These are phyloP conservation scores for Pilaira anomala DNA, from an alignment of 192 early-diverging fungal species.

Conservation along the genomic window DNA sequence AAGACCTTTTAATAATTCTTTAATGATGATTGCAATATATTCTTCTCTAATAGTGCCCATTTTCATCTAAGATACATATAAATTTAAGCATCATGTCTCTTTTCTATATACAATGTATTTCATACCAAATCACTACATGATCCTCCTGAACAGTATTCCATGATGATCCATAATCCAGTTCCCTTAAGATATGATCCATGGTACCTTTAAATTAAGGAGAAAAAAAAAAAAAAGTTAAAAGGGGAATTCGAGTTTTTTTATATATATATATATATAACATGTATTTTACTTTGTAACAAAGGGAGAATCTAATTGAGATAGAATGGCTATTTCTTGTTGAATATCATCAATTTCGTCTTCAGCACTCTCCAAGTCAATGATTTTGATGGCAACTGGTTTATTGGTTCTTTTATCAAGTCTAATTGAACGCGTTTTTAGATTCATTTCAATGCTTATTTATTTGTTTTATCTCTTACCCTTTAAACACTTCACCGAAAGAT, in stretches of 20 bases:
- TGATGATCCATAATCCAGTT: conserved; percentile 94
- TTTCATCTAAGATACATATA: conserved; percentile 65
- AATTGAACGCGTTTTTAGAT: not conserved
- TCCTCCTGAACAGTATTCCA: conserved; percentile 96
- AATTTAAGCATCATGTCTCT: too few relatives aligned
- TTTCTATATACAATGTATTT: too few relatives aligned
- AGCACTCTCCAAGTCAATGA: conserved; percentile 93
- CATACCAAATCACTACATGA: conserved; percentile 88
- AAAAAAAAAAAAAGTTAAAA: conserved; percentile 5
- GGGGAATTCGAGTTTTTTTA: conserved; percentile 1
- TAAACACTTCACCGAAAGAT: conserved; percentile 82
- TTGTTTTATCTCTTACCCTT: conserved; percentile 56
- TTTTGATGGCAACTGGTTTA: conserved; percentile 90
- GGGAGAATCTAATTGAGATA: conserved; percentile 88
- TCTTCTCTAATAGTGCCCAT: conserved; percentile 79
- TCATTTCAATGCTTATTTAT: not conserved
- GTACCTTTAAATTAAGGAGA: conserved; percentile 54
- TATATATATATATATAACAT: too few relatives aligned
- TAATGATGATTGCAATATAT: conserved; percentile 89
- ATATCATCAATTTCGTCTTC: conserved; percentile 99
- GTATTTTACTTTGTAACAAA: conserved; percentile 75
- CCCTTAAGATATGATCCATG: conserved; percentile 89
- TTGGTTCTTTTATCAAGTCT: conserved; percentile 66
- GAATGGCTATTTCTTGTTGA: conserved; percentile 93
- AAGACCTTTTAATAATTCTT: conserved; percentile 84